These are phyloP conservation scores for Pontederia paniculata DNA, from an alignment of 176 grass and related monocot genomes.

Conservation along the genomic window DNA sequence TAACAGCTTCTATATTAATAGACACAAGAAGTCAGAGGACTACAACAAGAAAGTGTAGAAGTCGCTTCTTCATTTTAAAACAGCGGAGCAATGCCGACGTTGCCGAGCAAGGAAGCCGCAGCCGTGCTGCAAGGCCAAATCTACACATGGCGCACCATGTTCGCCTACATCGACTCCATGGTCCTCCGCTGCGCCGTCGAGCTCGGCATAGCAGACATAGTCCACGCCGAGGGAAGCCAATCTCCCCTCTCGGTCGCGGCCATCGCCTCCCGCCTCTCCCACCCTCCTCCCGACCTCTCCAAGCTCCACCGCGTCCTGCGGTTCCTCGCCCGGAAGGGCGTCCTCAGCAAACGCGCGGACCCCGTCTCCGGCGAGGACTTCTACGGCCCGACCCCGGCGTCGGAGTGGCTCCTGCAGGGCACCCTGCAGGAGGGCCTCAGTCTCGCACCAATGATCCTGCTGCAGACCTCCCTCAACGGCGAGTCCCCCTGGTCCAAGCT, in stretches of 20 bases:
- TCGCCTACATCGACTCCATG: slow-evolving; percentile 56
- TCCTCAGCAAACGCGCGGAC: neutral
- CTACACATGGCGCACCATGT: slow-evolving; percentile 43
- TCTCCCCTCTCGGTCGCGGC: slow-evolving; percentile 7
- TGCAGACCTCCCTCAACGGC: neutral
- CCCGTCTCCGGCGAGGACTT: neutral
- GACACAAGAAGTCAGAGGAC: no score
- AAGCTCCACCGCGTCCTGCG: neutral
- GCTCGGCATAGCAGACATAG: slow-evolving; percentile 47
- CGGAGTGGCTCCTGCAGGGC: neutral
- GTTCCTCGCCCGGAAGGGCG: neutral
- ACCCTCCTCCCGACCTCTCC: no score
- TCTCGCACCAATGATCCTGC: neutral
- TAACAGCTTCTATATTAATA: no score
- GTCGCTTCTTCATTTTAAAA: no score
- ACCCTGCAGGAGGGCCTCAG: neutral
- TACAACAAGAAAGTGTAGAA: no score
- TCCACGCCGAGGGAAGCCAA: slow-evolving; percentile 24
- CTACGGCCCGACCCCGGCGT: neutral
- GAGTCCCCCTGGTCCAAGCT: neutral
- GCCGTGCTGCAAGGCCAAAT: slow-evolving; percentile 17
- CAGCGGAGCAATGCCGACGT: no score
- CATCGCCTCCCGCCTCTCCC: no score
- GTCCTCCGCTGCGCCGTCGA: slow-evolving; percentile 43
- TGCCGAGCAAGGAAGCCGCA: no score